Conservation (phyloP, 768 basidiomycete genomes). For the Kwoniella shandongensis region DNA sequence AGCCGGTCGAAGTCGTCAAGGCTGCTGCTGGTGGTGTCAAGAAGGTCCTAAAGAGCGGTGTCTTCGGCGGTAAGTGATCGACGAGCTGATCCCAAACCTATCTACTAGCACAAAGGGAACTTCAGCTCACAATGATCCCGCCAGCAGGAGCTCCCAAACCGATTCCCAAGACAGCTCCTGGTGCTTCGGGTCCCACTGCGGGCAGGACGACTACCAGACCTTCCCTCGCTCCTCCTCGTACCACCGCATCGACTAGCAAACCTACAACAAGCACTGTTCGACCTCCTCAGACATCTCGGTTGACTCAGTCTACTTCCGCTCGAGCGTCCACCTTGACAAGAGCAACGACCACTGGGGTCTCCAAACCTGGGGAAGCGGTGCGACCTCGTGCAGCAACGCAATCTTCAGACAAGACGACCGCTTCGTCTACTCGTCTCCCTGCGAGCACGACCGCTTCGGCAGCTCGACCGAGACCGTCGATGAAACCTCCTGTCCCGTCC, state of each 20-base stretch:
- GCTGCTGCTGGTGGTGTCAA: slow-evolving; percentile 31
- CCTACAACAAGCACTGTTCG: slow-evolving; percentile 1
- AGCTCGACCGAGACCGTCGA: slow-evolving; percentile 5
- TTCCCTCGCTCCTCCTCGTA: slow-evolving; percentile 7
- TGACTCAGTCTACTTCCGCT: slow-evolving; percentile 4
- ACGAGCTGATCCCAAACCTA: neutral
- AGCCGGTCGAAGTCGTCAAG: slow-evolving; percentile 9
- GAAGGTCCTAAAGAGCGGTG: slow-evolving; percentile 39
- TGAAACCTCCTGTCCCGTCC: slow-evolving; percentile 13
- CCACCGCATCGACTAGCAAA: neutral
- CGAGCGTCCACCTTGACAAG: neutral
- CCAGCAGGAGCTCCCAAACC: slow-evolving; percentile 17
- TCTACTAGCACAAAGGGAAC: neutral
- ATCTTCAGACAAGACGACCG: slow-evolving; percentile 13
- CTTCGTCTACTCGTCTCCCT: slow-evolving; percentile 4
- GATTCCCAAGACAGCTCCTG: slow-evolving; percentile 3
- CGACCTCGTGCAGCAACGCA: slow-evolving; percentile 6
- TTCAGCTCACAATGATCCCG: neutral
- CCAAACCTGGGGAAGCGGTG: neutral
- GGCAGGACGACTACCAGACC: slow-evolving; percentile 1
- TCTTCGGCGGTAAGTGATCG: slow-evolving; percentile 34
- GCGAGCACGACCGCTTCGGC: slow-evolving; percentile 4
- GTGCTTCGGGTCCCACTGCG: slow-evolving; percentile 1
- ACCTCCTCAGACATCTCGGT: neutral
- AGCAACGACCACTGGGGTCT: neutral